Evolutionary conservation across 2,329 filamentous ascomycete species (phyloP), one percentile per base, ranked within the genome.

Genomic region (Byssochlamys sp.): DNA sequence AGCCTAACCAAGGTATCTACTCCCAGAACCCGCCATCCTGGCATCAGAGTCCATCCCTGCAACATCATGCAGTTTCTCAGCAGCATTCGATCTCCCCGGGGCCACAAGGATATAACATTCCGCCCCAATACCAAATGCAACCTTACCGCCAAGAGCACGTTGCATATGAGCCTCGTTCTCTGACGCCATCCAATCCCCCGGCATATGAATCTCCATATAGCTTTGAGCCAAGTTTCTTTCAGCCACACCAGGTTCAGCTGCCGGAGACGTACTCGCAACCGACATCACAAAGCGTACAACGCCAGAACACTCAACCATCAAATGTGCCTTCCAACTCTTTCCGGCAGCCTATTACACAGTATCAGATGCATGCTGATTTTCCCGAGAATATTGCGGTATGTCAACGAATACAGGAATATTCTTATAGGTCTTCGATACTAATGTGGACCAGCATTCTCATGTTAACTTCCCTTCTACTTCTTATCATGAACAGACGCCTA

Each of bases 1-100:
- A 72, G 6, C 64, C 63, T 48, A 64, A 62, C 19, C 71, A 71
- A 65, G 68, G 65, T 52, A 63, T 71, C 2, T 73, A 70, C 57
- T 65, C 69, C 6, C 58, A 67, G 10, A 62, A 69, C 10, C 66
- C 69, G 26, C 71, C 71, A 49, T 58, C 67, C 52, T 73, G 71
- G 70, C 68, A 69, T 35, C 61, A 69, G 35, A 70, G 67, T 25
- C 57, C 68, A 52, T 56, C 72, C n/a, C 65, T 72, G 27, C 62
- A 67, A 9, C 64, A 65, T 29, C 54, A 61, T 2, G 54, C 67
- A 28, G 56, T 65, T 29, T 58, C 61, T 19, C 39, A 45, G n/a
- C 39, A 66, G 35, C 54, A 61, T 3, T 56, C 67, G 29, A 57
- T 65, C 33, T 58, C 61, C 12, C 39, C 64, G 24, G 63, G 67